Percentiles rank a stretch among this genome's conserved stretches.
Evolutionary conservation across 306 rosid genomes (phyloP).

Genomic region (Malus domestica): ASM211411v1 NC_041803.1:52762001-52762500

Average conservation of each 20-base stretch:
- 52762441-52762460: slow-evolving; percentile 80
- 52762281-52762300: neutral
- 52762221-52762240: slow-evolving; percentile 90
- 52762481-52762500: slow-evolving; percentile 33
- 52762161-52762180: slow-evolving; percentile 78
- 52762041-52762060: neutral
- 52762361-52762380: slow-evolving; percentile 97
- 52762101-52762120: neutral
- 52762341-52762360: slow-evolving; percentile 86
- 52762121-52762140: slow-evolving; percentile 69
- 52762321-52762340: slow-evolving; percentile 20
- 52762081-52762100: neutral
- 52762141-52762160: slow-evolving; percentile 75
- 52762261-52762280: neutral
- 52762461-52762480: slow-evolving; percentile 73
- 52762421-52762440: slow-evolving; percentile 94
- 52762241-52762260: slow-evolving; percentile 20
- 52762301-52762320: neutral
- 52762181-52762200: slow-evolving; percentile 96
- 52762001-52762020: neutral
- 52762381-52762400: slow-evolving; percentile 99
- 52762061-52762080: neutral
- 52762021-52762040: neutral
- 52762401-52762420: slow-evolving; percentile 93
- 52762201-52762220: slow-evolving; percentile 86